These are phyloP conservation scores for Bryum argenteum DNA, from an alignment of 225 moss, liverwort and hornwort species.

Conservation along the genomic window DNA sequence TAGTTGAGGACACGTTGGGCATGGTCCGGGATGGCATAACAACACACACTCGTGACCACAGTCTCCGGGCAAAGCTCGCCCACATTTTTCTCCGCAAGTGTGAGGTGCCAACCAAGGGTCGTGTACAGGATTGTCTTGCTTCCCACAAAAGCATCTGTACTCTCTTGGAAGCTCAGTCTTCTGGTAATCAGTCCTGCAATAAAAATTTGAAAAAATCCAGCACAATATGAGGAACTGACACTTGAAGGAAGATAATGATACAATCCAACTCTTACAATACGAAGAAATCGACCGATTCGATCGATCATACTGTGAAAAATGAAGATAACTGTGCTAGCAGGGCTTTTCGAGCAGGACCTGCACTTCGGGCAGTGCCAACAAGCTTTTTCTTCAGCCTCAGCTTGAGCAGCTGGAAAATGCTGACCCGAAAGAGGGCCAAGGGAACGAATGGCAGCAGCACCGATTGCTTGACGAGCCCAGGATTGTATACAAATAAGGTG, in stretches of 20 bases:
- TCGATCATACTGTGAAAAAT: not conserved
- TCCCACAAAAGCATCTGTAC: constrained; percentile 86
- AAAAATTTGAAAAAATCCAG: constrained; percentile 1
- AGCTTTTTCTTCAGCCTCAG: constrained; percentile 64
- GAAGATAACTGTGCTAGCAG: not conserved
- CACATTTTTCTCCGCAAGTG: constrained; percentile 85
- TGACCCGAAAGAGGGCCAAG: constrained; percentile 68
- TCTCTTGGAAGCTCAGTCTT: constrained; percentile 70
- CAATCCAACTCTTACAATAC: not conserved
- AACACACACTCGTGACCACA: constrained; percentile 87
- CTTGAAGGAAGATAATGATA: not conserved
- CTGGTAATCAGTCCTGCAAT: constrained; percentile 66
- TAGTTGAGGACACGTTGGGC: constrained; percentile 93
- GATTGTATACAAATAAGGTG: constrained; percentile 89
- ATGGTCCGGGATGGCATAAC: constrained; percentile 90
- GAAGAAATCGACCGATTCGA: not conserved
- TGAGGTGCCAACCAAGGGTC: constrained; percentile 97
- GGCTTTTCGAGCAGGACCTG: constrained; percentile 29
- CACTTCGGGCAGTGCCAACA: constrained; percentile 72
- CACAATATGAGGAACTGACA: constrained; percentile 7
- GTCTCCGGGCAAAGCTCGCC: constrained; percentile 60
- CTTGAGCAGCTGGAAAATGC: constrained; percentile 77
- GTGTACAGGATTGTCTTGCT: constrained; percentile 64
- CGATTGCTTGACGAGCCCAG: constrained; percentile 74
- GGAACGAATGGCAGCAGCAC: constrained; percentile 55